Evolutionary conservation across 2,329 filamentous ascomycete species (phyloP).

Genomic region (Bertia moriformis): DNA sequence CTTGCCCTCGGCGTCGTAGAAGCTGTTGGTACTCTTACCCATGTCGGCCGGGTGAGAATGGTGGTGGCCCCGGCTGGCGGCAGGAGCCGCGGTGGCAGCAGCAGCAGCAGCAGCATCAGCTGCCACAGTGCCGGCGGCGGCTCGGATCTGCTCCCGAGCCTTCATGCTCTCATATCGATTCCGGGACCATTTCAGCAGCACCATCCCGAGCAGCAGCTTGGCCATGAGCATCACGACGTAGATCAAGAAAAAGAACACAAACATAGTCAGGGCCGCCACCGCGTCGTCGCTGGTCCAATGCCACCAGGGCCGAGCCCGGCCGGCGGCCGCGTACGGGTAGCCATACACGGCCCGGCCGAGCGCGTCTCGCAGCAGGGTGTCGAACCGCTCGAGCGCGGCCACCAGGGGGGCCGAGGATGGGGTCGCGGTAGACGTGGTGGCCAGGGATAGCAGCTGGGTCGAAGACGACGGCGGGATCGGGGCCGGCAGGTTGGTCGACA

Average conservation of each 20-base stretch:
- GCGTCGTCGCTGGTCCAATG: slow-evolving; percentile 55
- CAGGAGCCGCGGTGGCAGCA: slow-evolving; percentile 1
- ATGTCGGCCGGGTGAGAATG: slow-evolving; percentile 14
- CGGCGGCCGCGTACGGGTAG: slow-evolving; percentile 11
- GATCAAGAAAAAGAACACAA: slow-evolving; percentile 68
- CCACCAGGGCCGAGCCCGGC: slow-evolving; percentile 27
- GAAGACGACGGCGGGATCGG: slow-evolving; percentile 52
- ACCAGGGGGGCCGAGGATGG: slow-evolving; percentile 60
- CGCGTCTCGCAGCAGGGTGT: slow-evolving; percentile 62
- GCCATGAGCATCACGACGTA: slow-evolving; percentile 74
- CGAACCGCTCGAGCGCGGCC: slow-evolving; percentile 66
- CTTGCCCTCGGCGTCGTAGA: slow-evolving; percentile 56
- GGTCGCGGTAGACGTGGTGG: slow-evolving; percentile 45
- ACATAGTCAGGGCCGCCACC: slow-evolving; percentile 67
- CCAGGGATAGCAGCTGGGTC: slow-evolving; percentile 50
- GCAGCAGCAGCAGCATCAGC: slow-evolving; percentile 2
- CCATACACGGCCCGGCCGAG: slow-evolving; percentile 62
- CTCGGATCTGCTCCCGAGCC: slow-evolving; percentile 39
- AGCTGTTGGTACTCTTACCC: slow-evolving; percentile 33
- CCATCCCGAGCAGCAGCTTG: slow-evolving; percentile 80
- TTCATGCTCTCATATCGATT: slow-evolving; percentile 74
- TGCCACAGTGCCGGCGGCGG: no score
- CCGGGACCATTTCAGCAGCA: slow-evolving; percentile 64
- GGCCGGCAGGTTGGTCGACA: slow-evolving; percentile 70
- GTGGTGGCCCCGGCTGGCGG: slow-evolving; percentile 3